Conservation (phyloP, 2,329 filamentous ascomycete genomes). For the Colletotrichum acutatum region DNA sequence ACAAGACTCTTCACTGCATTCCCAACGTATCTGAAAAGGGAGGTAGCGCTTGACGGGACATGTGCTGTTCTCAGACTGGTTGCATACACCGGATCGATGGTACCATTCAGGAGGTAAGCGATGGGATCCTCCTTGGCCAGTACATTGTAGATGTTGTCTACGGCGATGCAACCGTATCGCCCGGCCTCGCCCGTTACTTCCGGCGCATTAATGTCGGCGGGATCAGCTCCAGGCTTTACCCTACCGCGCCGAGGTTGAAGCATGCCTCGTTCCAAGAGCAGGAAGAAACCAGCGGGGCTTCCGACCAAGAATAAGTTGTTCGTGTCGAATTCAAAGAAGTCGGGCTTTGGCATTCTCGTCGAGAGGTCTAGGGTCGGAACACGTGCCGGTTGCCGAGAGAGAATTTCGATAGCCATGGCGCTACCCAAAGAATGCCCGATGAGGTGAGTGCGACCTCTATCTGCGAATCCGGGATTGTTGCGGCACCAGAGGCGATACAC, state of each 20-base stretch:
- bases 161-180: constrained; percentile 87
- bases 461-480: constrained; percentile 88
- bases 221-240: constrained; percentile 79
- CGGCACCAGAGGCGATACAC: constrained; percentile 96
- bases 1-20: constrained; percentile 72
- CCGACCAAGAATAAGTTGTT: constrained; percentile 90
- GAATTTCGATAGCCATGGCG: constrained; percentile 91
- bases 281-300: constrained; percentile 91
- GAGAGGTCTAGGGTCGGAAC: constrained; percentile 64
- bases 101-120: constrained; percentile 90
- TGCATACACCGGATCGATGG: constrained; percentile 85
- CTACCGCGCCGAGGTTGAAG: constrained; percentile 82
- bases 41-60: constrained; percentile 78
- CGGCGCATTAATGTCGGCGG: constrained; percentile 64
- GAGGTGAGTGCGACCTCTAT: constrained; percentile 86
- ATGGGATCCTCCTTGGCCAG: constrained; percentile 80
- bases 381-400: constrained; percentile 86
- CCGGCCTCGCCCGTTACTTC: constrained; percentile 81
- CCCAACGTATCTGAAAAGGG: constrained; percentile 73
- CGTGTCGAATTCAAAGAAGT: constrained; percentile 90
- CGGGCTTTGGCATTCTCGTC: constrained; percentile 54
- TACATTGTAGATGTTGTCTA: constrained; percentile 97
- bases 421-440: constrained; percentile 95
- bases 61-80: constrained; percentile 79
- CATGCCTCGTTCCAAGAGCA: constrained; percentile 79